Conservation (phyloP, 2,329 filamentous ascomycete genomes). For the Huntiella decipiens region DNA sequence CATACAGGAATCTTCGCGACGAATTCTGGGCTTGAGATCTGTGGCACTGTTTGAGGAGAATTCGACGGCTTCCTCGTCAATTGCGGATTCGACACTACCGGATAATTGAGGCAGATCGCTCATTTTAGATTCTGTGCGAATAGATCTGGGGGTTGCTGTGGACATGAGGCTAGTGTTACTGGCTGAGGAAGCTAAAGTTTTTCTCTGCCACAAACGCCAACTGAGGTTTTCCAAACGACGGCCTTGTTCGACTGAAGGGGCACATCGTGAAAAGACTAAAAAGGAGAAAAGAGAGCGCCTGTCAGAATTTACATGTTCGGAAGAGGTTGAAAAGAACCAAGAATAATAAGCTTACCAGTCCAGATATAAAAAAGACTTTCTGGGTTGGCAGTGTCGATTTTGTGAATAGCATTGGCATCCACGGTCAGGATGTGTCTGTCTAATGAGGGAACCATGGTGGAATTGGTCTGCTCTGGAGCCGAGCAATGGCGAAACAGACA, state of each 20-base stretch:
- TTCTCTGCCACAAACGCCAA: slow-evolving; percentile 88
- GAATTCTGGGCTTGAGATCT: slow-evolving; percentile 48
- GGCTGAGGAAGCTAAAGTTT: slow-evolving; percentile 67
- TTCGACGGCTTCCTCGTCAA: slow-evolving; percentile 45
- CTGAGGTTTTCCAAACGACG: slow-evolving; percentile 84
- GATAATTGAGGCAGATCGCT: slow-evolving; percentile 52
- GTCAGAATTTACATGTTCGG: not conserved
- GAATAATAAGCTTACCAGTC: slow-evolving; percentile 54
- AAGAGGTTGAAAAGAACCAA: not conserved
- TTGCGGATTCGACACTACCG: slow-evolving; percentile 51
- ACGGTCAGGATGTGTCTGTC: slow-evolving; percentile 77
- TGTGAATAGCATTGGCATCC: slow-evolving; percentile 79
- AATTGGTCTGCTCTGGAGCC: slow-evolving; percentile 19
- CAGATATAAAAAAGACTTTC: slow-evolving; percentile 94
- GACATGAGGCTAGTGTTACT: slow-evolving; percentile 27
- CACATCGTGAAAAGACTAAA: slow-evolving; percentile 81
- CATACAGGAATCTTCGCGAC: slow-evolving; percentile 47
- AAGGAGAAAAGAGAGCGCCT: not conserved
- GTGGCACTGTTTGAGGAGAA: slow-evolving; percentile 35
- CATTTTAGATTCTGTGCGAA: slow-evolving; percentile 24
- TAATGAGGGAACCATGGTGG: slow-evolving; percentile 63
- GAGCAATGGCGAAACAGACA: slow-evolving; percentile 16
- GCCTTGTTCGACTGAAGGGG: slow-evolving; percentile 83
- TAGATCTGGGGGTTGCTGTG: slow-evolving; percentile 27
- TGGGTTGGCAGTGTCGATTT: slow-evolving; percentile 81